Conservation (phyloP, 2,329 filamentous ascomycete species). For the Leptoxyphium fumago region DNA sequence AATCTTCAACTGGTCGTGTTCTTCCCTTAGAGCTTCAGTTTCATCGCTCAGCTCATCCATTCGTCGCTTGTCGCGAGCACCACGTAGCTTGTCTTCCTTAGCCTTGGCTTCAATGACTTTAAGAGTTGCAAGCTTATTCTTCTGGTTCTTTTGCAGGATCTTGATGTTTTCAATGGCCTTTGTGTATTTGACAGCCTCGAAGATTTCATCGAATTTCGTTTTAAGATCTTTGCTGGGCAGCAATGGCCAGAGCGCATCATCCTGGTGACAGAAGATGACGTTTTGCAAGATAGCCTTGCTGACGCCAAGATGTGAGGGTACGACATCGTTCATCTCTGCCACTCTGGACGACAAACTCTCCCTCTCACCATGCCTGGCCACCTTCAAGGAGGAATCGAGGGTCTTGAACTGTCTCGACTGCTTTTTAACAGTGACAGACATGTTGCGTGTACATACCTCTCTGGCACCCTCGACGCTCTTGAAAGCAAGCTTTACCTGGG, state of each 20-base stretch:
- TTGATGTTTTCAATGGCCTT: slow-evolving; percentile 96
- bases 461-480: slow-evolving; percentile 60
- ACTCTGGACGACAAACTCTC: slow-evolving; percentile 65
- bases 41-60: slow-evolving; percentile 45
- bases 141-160: slow-evolving; percentile 66
- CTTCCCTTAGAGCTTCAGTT: slow-evolving; percentile 45
- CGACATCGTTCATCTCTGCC: slow-evolving; percentile 65
- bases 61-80: slow-evolving; percentile 41
- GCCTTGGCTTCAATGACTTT: slow-evolving; percentile 63
- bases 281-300: slow-evolving; percentile 80
- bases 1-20: slow-evolving; percentile 43
- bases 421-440: slow-evolving; percentile 82
- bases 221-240: slow-evolving; percentile 76
- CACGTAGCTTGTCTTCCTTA: slow-evolving; percentile 73
- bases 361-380: slow-evolving; percentile 66
- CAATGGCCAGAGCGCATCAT: slow-evolving; percentile 94
- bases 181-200: slow-evolving; percentile 91
- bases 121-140: slow-evolving; percentile 55
- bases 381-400: slow-evolving; percentile 63
- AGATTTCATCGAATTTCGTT: slow-evolving; percentile 93
- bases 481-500: slow-evolving; percentile 84
- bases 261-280: slow-evolving; percentile 97
- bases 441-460: slow-evolving; percentile 68
- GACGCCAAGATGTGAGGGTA: slow-evolving; percentile 78
- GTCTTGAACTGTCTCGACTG: slow-evolving; percentile 62